Conservation (phyloP, 1,284 basidiomycete genomes). For the Exobasidium cylindrosporum region DNA sequence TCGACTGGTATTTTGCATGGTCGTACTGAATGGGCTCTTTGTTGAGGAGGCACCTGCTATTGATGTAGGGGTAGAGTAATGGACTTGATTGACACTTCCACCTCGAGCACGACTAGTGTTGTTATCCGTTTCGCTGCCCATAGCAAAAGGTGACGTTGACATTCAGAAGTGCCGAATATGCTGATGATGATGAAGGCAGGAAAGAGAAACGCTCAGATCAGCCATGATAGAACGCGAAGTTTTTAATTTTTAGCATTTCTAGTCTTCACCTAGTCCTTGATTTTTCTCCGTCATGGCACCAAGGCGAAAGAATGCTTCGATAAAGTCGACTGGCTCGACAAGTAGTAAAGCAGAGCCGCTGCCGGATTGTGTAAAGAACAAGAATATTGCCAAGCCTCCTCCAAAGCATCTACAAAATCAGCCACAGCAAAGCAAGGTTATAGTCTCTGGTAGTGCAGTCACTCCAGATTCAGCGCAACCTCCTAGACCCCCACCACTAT, state of each 20-base stretch:
- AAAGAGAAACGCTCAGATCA: not conserved
- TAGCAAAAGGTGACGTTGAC: not conserved
- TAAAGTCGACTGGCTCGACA: conserved; percentile 51
- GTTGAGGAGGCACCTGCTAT: not conserved
- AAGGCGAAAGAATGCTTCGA: conserved; percentile 47
- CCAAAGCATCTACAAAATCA: conserved; percentile 28
- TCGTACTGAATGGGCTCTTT: not conserved
- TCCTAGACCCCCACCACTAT: conserved; percentile 27
- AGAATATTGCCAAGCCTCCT: conserved; percentile 38
- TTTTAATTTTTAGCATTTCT: not conserved
- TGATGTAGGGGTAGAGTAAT: not conserved
- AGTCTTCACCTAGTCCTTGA: not conserved
- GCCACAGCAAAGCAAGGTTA: conserved; percentile 12
- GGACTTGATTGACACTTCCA: not conserved
- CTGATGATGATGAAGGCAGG: not conserved
- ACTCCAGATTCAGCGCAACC: not conserved
- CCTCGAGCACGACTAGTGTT: not conserved
- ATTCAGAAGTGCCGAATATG: not conserved
- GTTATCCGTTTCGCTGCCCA: not conserved
- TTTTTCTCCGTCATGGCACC: conserved; percentile 33
- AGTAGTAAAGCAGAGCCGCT: conserved; percentile 51
- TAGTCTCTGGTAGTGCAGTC: not conserved
- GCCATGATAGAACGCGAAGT: not conserved
- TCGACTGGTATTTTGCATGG: not conserved
- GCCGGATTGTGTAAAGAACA: conserved; percentile 54